These are phyloP conservation scores for Erucastrum elatum DNA, from an alignment of 345 rosid genomes.

Conservation along the genomic window DNA sequence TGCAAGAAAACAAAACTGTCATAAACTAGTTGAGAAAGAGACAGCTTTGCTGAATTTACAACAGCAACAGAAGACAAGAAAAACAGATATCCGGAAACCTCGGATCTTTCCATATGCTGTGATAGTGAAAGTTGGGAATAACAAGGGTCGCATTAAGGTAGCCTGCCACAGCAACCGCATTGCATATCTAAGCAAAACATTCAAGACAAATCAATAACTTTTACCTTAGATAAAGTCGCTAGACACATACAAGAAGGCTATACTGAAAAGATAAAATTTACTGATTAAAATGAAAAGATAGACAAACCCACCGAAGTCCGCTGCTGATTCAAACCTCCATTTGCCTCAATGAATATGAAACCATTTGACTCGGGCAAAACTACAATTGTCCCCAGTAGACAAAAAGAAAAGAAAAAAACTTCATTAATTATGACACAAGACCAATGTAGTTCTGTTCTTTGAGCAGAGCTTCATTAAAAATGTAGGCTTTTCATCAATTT, in stretches of 20 bases:
- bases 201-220: constrained; percentile 25
- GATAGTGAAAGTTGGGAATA: constrained; percentile 89
- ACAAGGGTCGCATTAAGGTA: constrained; percentile 95
- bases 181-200: constrained; percentile 73
- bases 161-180: constrained; percentile 99
- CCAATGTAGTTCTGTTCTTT: not conserved
- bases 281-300: constrained; percentile 14
- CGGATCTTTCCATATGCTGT: constrained; percentile 97
- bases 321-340: constrained; percentile 98
- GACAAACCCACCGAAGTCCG: constrained; percentile 75
- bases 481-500: not conserved
- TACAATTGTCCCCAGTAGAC: constrained; percentile 41
- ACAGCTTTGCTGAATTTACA: not conserved
- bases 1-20: constrained; percentile 37
- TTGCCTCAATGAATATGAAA: constrained; percentile 93
- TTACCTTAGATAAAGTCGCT: not conserved
- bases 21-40: constrained; percentile 1
- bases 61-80: not conserved
- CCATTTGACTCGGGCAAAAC: constrained; percentile 94
- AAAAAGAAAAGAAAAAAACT: not conserved
- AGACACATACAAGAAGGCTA: constrained; percentile 14
- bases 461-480: not conserved
- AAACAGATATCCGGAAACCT: constrained; percentile 48
- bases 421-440: not conserved
- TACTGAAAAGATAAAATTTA: not conserved